Percentiles rank a stretch among this genome's conserved stretches.
Evolutionary conservation across 2,329 filamentous ascomycete genomes (phyloP).

Genomic region (Drechslera avenae): DNA sequence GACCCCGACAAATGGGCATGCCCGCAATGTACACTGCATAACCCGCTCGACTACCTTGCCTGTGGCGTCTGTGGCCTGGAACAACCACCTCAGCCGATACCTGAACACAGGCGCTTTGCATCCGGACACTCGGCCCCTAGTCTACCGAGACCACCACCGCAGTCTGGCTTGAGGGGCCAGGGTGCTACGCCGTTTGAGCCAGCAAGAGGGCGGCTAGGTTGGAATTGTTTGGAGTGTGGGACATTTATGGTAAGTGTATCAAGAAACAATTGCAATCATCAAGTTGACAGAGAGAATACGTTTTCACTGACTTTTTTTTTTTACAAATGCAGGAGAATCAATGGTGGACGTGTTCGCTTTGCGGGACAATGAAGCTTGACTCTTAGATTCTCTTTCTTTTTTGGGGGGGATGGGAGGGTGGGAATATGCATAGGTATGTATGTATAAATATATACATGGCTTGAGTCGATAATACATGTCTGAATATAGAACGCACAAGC

Average conservation of each 20-base stretch:
- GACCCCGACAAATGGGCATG: constrained; percentile 61
- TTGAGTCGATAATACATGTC: too few species aligned
- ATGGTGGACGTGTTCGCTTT: constrained; percentile 68
- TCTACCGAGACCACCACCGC: constrained; percentile 41
- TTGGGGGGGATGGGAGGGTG: too few species aligned
- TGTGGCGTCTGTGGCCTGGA: constrained; percentile 67
- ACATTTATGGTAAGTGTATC: constrained; percentile 62
- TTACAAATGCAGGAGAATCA: constrained; percentile 53
- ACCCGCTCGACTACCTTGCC: constrained; percentile 62
- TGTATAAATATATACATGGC: too few species aligned
- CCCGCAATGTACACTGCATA: constrained; percentile 65
- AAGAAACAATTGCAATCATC: too few species aligned
- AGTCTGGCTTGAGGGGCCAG: constrained; percentile 32
- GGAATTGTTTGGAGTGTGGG: constrained; percentile 64
- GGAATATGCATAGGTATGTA: too few species aligned
- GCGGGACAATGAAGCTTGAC: constrained; percentile 62
- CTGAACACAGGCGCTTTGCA: constrained; percentile 39
- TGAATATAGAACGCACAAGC: too few species aligned
- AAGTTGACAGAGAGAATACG: neutral
- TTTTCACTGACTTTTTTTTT: neutral
- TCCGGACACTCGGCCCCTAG: constrained; percentile 29
- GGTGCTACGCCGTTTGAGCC: constrained; percentile 50
- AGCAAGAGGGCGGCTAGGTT: constrained; percentile 59
- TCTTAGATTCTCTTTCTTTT: constrained; percentile 29
- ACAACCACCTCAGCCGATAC: constrained; percentile 53